A percentile compares a stretch with the other conserved stretches of the same genome.
phyloP scores from a whole-genome alignment of 495 filamentous ascomycete genomes.

The Amorphotheca resinae region DNA sequence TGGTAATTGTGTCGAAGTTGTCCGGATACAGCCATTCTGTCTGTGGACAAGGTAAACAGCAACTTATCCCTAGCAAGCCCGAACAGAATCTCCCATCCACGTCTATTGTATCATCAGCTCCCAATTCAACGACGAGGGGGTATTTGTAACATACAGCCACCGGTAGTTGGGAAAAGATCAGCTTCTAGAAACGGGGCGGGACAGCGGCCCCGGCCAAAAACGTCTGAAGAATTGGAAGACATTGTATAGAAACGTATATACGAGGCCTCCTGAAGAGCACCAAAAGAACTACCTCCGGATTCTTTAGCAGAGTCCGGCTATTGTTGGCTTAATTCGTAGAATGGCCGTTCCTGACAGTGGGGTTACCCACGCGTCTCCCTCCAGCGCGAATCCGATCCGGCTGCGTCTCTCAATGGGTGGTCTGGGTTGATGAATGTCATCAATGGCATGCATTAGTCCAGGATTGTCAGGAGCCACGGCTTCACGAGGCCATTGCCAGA shows the following conservation, averaged over 20 bases:
- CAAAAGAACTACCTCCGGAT: too few species aligned
- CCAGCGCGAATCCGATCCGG: too few species aligned
- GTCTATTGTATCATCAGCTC: slow-evolving; percentile 34
- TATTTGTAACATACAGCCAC: slow-evolving; percentile 48
- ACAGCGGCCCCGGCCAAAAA: slow-evolving; percentile 35
- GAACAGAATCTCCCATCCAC: slow-evolving; percentile 37
- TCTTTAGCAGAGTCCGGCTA: too few species aligned
- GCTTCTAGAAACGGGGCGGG: slow-evolving; percentile 52
- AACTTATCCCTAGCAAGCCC: slow-evolving; percentile 41
- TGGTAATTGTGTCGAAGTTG: slow-evolving; percentile 50
- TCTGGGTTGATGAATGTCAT: too few species aligned
- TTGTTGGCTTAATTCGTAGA: too few species aligned
- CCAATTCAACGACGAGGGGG: background rate
- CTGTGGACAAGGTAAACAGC: slow-evolving; percentile 85
- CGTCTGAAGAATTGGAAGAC: slow-evolving; percentile 15
- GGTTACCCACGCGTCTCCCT: too few species aligned
- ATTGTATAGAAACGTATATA: background rate
- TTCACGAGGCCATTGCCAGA: background rate
- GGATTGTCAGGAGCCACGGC: background rate
- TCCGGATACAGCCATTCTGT: slow-evolving; percentile 76
- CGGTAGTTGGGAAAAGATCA: slow-evolving; percentile 40
- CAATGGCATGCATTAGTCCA: too few species aligned
- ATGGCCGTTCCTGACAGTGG: too few species aligned
- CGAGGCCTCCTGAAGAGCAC: too few species aligned
- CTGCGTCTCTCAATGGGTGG: too few species aligned